Conservation (phyloP, 1,139 yeast genomes). For the Saccharomyces uvarum region DNA sequence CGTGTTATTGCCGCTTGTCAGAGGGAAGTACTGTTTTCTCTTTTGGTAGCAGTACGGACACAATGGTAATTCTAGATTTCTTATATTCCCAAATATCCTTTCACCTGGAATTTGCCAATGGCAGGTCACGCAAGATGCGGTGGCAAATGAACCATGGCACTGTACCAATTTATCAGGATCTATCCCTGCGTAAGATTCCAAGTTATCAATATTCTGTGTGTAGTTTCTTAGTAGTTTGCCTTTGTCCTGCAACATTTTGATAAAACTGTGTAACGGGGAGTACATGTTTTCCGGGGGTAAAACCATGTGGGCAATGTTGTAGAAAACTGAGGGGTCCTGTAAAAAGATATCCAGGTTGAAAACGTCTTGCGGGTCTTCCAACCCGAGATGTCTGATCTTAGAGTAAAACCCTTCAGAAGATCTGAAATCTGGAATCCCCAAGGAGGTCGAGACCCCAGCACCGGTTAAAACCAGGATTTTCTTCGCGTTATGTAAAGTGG, state of each 20-base stretch:
- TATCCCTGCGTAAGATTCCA: slow-evolving; percentile 81
- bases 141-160: slow-evolving; percentile 94
- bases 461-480: slow-evolving; percentile 81
- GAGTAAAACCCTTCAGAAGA: slow-evolving; percentile 84
- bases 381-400: slow-evolving; percentile 58
- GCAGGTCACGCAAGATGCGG: slow-evolving; percentile 83
- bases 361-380: slow-evolving; percentile 90
- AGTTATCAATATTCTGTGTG: slow-evolving; percentile 90
- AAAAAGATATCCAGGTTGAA: slow-evolving; percentile 70
- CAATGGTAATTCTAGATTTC: slow-evolving; percentile 53
- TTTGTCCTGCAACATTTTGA: slow-evolving; percentile 64
- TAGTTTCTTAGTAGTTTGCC: slow-evolving; percentile 79
- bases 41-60: slow-evolving; percentile 60
- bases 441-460: slow-evolving; percentile 88
- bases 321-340: slow-evolving; percentile 75
- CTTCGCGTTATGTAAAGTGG: slow-evolving; percentile 45
- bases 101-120: slow-evolving; percentile 61
- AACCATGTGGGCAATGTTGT: slow-evolving; percentile 80
- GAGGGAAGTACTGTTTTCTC: slow-evolving; percentile 34
- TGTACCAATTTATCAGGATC: slow-evolving; percentile 65
- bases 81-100: slow-evolving; percentile 53
- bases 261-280: slow-evolving; percentile 83
- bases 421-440: slow-evolving; percentile 93
- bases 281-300: slow-evolving; percentile 68
- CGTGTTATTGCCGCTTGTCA: slow-evolving; percentile 6